phyloP scores from a whole-genome alignment of 1,284 basidiomycete species.

The Volvariella volvacea region DNA sequence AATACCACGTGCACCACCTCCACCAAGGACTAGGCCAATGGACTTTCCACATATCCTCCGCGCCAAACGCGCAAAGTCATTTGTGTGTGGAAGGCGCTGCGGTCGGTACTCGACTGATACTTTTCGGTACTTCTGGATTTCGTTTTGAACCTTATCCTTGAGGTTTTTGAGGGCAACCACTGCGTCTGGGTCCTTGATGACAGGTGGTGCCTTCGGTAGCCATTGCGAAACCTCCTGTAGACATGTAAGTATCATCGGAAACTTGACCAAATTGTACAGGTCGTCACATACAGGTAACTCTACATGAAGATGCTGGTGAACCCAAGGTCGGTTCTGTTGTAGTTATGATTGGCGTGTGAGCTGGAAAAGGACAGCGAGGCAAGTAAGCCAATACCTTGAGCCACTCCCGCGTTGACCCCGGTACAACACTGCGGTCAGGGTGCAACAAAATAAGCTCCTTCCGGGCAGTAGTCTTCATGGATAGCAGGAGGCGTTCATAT shows the following conservation, averaged over 20 bases:
- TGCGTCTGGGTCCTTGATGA: constrained; percentile 80
- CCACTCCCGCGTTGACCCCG: constrained; percentile 95
- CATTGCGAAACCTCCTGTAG: constrained; percentile 49
- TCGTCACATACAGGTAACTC: constrained; percentile 64
- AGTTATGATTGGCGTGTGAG: constrained; percentile 5
- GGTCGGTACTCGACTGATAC: constrained; percentile 60
- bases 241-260: neutral
- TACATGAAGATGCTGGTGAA: constrained; percentile 88
- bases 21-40: constrained; percentile 92
- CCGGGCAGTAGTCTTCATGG: constrained; percentile 94
- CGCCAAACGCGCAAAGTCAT: constrained; percentile 92
- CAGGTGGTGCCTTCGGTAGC: constrained; percentile 48
- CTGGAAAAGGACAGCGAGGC: constrained; percentile 11
- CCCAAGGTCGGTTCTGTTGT: constrained; percentile 83
- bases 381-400: constrained; percentile 58
- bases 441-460: constrained; percentile 96
- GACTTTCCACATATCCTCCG: constrained; percentile 89
- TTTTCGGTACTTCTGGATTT: constrained; percentile 83
- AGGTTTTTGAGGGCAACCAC: constrained; percentile 87
- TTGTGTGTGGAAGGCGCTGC: constrained; percentile 75
- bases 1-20: constrained; percentile 93
- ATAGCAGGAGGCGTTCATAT: constrained; percentile 87
- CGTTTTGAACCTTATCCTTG: constrained; percentile 85
- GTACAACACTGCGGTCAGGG: constrained; percentile 82
- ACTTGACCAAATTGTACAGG: neutral